These are phyloP conservation scores for Epichloe aotearoae DNA, from an alignment of 2,329 filamentous ascomycete species.

Conservation along the genomic window DNA sequence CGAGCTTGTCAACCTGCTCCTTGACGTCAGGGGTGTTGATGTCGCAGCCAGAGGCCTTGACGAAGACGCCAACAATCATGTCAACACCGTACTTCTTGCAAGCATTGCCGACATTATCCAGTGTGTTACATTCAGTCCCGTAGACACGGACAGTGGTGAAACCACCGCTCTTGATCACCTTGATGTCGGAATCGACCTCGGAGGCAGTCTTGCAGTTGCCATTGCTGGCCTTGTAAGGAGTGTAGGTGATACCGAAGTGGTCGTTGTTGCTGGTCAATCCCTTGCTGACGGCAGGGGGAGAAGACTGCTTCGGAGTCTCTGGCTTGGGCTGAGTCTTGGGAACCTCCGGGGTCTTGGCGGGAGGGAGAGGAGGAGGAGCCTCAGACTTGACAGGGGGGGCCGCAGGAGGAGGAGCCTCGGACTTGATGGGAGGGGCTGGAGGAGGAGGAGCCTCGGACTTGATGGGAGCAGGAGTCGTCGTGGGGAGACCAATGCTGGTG, in stretches of 20 bases:
- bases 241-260: conserved; percentile 70
- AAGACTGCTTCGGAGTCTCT: conserved; percentile 4
- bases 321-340: conserved; percentile 10
- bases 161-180: conserved; percentile 47
- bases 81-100: conserved; percentile 54
- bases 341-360: not conserved
- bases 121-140: conserved; percentile 79
- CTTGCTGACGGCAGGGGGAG: conserved; percentile 2
- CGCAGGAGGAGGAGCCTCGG: not conserved
- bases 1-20: conserved; percentile 62
- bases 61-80: conserved; percentile 80
- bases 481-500: conserved; percentile 23
- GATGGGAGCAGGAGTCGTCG: conserved; percentile 17
- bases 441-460: not conserved
- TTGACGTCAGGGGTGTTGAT: conserved; percentile 47
- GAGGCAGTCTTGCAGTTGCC: conserved; percentile 50
- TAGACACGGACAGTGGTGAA: conserved; percentile 71
- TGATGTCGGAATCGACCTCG: conserved; percentile 48
- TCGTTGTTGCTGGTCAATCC: conserved; percentile 30
- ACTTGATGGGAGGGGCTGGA: not conserved
- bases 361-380: not conserved
- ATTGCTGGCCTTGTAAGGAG: conserved; percentile 48
- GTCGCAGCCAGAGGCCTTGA: conserved; percentile 50
- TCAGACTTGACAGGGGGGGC: not conserved
- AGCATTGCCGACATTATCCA: conserved; percentile 60